Evolutionary conservation across 495 filamentous ascomycete genomes (phyloP).

Genomic region (Penicillium parvum): DNA sequence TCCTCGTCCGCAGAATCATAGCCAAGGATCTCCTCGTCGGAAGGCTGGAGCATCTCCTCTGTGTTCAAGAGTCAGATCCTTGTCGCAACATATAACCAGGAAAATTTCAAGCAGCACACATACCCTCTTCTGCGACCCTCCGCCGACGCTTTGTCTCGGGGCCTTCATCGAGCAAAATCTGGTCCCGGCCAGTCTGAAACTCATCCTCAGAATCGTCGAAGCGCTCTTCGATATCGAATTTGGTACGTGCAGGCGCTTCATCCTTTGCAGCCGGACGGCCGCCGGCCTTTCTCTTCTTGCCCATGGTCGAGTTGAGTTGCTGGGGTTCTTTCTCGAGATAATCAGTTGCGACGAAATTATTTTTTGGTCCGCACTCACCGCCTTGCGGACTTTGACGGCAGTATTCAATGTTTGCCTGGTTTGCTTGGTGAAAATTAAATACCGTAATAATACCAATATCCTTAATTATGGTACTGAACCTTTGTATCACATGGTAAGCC

Average conservation of each 20-base stretch:
- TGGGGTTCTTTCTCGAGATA: slow-evolving; percentile 4
- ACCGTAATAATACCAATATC: slow-evolving; percentile 11
- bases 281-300: slow-evolving; percentile 73
- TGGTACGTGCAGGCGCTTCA: slow-evolving; percentile 34
- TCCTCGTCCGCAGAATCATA: slow-evolving; percentile 52
- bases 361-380: slow-evolving; percentile 35
- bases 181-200: slow-evolving; percentile 77
- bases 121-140: slow-evolving; percentile 60
- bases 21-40: slow-evolving; percentile 84
- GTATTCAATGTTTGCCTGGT: slow-evolving; percentile 13
- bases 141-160: slow-evolving; percentile 71
- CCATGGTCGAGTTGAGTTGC: slow-evolving; percentile 50
- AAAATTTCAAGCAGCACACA: slow-evolving; percentile 7
- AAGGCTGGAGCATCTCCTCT: slow-evolving; percentile 61
- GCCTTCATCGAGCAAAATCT: slow-evolving; percentile 76
- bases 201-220: slow-evolving; percentile 92
- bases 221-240: slow-evolving; percentile 64
- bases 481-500: slow-evolving; percentile 1
- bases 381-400: slow-evolving; percentile 14
- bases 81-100: background rate
- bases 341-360: slow-evolving; percentile 33
- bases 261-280: slow-evolving; percentile 48
- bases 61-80: slow-evolving; percentile 16
- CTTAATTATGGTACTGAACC: background rate
- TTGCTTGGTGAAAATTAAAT: slow-evolving; percentile 17